Evolutionary conservation across 805 yeast species (phyloP).

Genomic region (Kuraishia capsulata): DNA sequence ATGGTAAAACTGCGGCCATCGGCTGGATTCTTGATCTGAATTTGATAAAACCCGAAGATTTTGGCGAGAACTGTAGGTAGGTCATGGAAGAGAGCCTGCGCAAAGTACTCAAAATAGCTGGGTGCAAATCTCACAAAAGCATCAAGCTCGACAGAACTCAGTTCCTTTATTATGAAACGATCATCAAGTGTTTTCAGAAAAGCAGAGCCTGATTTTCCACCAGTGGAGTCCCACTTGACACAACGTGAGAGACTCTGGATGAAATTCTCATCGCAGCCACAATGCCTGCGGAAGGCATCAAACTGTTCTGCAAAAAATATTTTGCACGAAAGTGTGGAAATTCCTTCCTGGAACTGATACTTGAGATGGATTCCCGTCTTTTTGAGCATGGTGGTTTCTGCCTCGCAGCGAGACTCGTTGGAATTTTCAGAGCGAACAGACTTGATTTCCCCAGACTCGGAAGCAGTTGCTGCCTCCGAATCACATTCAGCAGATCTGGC

Average conservation of each 20-base stretch:
- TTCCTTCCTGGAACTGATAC: constrained; percentile 85
- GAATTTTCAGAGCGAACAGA: neutral
- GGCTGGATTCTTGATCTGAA: constrained; percentile 72
- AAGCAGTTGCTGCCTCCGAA: neutral
- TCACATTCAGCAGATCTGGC: no score
- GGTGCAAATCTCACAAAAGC: constrained; percentile 95
- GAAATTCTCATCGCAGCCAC: constrained; percentile 67
- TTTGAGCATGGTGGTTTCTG: constrained; percentile 69
- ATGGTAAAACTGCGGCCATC: constrained; percentile 72
- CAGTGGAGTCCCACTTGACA: constrained; percentile 90
- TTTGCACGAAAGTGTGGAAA: constrained; percentile 79
- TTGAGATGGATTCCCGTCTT: constrained; percentile 84
- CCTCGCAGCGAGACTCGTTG: constrained; percentile 13
- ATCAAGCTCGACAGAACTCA: constrained; percentile 81
- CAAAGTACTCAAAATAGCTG: constrained; percentile 90
- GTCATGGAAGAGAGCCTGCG: constrained; percentile 91
- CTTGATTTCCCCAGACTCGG: neutral
- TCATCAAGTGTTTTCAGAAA: constrained; percentile 89
- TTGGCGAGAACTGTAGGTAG: constrained; percentile 92
- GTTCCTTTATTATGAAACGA: constrained; percentile 80
- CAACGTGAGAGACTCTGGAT: constrained; percentile 90
- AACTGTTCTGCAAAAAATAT: constrained; percentile 94
- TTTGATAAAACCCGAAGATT: constrained; percentile 91
- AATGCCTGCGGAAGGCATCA: constrained; percentile 82
- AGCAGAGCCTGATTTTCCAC: constrained; percentile 95